Conservation (phyloP, 2,329 filamentous ascomycete genomes). For the Aspergillus pseudotamarii region DNA sequence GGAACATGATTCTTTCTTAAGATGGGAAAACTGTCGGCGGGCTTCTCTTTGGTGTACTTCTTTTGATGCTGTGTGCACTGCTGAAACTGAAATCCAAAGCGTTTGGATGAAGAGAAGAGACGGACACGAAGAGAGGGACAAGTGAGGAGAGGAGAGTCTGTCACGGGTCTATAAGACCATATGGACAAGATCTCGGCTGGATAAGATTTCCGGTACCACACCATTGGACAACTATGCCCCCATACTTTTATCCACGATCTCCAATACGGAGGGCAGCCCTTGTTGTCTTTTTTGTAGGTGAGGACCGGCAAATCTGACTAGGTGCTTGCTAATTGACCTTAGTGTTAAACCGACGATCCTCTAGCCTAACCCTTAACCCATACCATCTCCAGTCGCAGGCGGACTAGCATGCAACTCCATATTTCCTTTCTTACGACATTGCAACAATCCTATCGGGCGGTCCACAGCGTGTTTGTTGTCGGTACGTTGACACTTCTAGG, state of each 20-base stretch:
- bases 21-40: too few species aligned
- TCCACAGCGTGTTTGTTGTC: neutral
- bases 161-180: neutral
- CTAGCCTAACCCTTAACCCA: neutral
- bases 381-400: neutral
- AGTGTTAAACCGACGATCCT: neutral
- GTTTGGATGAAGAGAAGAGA: neutral
- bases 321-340: neutral
- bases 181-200: neutral
- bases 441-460: neutral
- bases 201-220: slow-evolving; percentile 11
- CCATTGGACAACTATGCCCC: neutral
- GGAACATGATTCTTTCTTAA: neutral
- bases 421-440: neutral
- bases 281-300: neutral
- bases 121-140: neutral
- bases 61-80: neutral
- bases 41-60: neutral
- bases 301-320: neutral
- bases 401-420: neutral
- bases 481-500: neutral
- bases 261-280: neutral
- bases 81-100: neutral
- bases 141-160: neutral
- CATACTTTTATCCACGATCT: neutral